These are phyloP conservation scores for Heliocybe sulcata DNA, from an alignment of 1,284 basidiomycete genomes.

Conservation along the genomic window DNA sequence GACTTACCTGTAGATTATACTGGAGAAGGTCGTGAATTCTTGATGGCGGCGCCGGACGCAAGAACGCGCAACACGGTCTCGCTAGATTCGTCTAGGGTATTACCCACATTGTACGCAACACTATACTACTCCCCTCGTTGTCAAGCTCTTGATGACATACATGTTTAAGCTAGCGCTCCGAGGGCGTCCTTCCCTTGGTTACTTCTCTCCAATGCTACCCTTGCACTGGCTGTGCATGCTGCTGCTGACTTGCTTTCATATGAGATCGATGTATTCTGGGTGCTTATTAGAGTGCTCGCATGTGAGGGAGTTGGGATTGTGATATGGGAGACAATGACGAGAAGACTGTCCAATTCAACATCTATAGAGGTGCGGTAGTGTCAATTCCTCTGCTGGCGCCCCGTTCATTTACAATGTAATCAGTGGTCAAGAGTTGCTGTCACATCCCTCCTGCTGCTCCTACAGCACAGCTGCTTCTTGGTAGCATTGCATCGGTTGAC, in stretches of 20 bases:
- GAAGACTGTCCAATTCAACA: constrained; percentile 42
- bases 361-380: constrained; percentile 44
- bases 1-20: too few species aligned
- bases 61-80: constrained; percentile 63
- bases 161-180: constrained; percentile 7
- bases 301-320: constrained; percentile 54
- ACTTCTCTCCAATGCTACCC: constrained; percentile 49
- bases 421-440: constrained; percentile 67
- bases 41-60: constrained; percentile 63
- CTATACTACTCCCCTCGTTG: constrained; percentile 7
- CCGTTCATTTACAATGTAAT: constrained; percentile 5
- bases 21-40: neutral
- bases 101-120: constrained; percentile 45
- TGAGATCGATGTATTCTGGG: constrained; percentile 68
- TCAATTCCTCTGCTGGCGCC: neutral
- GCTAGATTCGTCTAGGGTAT: constrained; percentile 42
- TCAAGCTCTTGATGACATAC: constrained; percentile 7
- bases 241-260: constrained; percentile 56
- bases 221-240: constrained; percentile 53
- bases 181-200: constrained; percentile 44
- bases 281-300: constrained; percentile 60
- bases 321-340: constrained; percentile 47
- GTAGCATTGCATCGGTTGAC: constrained; percentile 61
- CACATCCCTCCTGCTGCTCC: constrained; percentile 57
- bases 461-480: constrained; percentile 56